These are phyloP conservation scores for Phytophthora agathidicida DNA, from an alignment of 352 stramenopile genomes.

Conservation along the genomic window DNA sequence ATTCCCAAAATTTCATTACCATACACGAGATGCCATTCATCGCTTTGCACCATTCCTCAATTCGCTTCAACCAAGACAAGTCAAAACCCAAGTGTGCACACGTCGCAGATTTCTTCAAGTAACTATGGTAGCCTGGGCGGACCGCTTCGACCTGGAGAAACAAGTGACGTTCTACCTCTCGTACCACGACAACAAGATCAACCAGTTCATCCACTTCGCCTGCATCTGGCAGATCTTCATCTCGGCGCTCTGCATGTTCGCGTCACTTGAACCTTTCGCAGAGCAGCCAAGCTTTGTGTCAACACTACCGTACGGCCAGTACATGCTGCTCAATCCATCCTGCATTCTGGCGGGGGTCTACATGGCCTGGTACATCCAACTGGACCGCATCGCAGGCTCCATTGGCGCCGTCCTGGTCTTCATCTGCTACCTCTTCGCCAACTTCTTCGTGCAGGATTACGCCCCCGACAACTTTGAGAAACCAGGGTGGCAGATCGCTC, in stretches of 20 bases:
- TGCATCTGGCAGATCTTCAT: conserved; percentile 90
- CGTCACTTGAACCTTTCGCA: conserved; percentile 41
- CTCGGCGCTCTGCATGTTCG: conserved; percentile 70
- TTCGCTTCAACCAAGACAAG: conserved; percentile 15
- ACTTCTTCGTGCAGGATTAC: conserved; percentile 50
- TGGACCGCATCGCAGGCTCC: conserved; percentile 63
- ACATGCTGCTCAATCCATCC: conserved; percentile 71
- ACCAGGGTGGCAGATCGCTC: conserved; percentile 55
- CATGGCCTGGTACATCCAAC: conserved; percentile 80
- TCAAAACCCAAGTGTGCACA: conserved; percentile 26
- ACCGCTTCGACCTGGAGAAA: conserved; percentile 84
- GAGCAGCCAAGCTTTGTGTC: conserved; percentile 30
- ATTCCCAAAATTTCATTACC: background rate
- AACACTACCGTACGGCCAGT: conserved; percentile 43
- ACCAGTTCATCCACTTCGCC: conserved; percentile 81
- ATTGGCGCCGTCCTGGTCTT: conserved; percentile 62
- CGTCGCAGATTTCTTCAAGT: conserved; percentile 11
- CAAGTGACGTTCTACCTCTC: conserved; percentile 86
- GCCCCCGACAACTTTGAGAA: conserved; percentile 42
- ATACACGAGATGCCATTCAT: background rate
- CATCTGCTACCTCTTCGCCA: conserved; percentile 58
- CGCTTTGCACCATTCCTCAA: conserved; percentile 13
- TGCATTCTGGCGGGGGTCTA: conserved; percentile 62
- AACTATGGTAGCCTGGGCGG: conserved; percentile 41
- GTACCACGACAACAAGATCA: conserved; percentile 85